phyloP scores from a whole-genome alignment of 768 basidiomycete species.

The Suillus plorans region DNA sequence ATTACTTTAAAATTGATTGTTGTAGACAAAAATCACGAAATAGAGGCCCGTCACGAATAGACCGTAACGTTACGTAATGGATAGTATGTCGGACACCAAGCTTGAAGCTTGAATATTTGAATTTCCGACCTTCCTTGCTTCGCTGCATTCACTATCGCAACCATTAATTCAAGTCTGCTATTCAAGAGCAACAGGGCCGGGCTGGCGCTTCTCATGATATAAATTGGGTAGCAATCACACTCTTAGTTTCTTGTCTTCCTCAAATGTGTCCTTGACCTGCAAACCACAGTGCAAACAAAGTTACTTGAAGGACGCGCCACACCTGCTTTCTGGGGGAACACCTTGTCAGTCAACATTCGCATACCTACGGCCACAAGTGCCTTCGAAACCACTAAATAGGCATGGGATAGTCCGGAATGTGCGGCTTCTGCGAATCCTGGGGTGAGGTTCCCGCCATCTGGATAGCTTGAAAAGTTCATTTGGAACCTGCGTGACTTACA shows the following conservation, averaged over 20 bases:
- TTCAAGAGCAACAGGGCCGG: not conserved
- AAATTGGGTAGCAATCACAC: not conserved
- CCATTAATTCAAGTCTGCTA: not conserved
- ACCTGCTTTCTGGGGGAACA: slow-evolving; percentile 53
- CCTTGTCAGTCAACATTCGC: slow-evolving; percentile 60
- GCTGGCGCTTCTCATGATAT: not conserved
- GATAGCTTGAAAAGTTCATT: slow-evolving; percentile 46
- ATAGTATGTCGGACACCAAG: too few relatives aligned
- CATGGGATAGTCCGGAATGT: slow-evolving; percentile 53
- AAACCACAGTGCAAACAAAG: not conserved
- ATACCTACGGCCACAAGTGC: slow-evolving; percentile 63
- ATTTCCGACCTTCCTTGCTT: not conserved
- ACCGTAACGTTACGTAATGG: too few relatives aligned
- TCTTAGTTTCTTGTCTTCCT: slow-evolving; percentile 35
- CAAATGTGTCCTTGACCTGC: slow-evolving; percentile 44
- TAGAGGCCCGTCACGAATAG: too few relatives aligned
- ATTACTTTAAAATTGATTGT: too few relatives aligned
- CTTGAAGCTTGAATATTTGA: too few relatives aligned
- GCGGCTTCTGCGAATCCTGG: slow-evolving; percentile 58
- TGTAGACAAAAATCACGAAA: too few relatives aligned
- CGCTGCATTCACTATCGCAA: not conserved
- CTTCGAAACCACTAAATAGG: slow-evolving; percentile 60
- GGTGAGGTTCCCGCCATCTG: slow-evolving; percentile 78
- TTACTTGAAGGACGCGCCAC: not conserved
- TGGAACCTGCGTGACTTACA: slow-evolving; percentile 5